These are phyloP conservation scores for Ambrosia artemisiifolia DNA, from an alignment of 129 eudicot species.

Conservation along the genomic window DNA sequence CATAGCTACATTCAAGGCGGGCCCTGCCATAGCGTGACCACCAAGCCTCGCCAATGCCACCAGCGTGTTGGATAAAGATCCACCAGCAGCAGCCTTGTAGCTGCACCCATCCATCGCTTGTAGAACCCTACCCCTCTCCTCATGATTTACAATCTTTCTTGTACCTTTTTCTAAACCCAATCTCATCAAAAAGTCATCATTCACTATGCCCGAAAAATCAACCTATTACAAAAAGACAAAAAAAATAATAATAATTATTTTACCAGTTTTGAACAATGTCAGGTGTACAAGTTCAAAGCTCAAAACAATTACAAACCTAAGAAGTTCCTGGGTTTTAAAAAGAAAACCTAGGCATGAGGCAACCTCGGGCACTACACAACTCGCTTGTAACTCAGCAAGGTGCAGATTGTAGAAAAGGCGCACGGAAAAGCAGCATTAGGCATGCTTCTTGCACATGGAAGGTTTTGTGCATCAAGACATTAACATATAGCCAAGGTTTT, in stretches of 20 bases:
- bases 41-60: conserved; percentile 99
- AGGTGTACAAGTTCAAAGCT: too few relatives aligned
- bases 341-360: too few relatives aligned
- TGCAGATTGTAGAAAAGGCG: too few relatives aligned
- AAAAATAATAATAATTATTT: background rate
- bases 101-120: conserved; percentile 98
- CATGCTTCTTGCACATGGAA: too few relatives aligned
- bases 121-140: conserved; percentile 88
- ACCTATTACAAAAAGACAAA: conserved; percentile 39
- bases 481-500: too few relatives aligned
- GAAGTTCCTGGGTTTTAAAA: too few relatives aligned
- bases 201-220: conserved; percentile 90
- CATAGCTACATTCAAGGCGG: conserved; percentile 75
- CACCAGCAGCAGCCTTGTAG: conserved; percentile 99
- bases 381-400: too few relatives aligned
- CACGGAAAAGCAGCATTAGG: too few relatives aligned
- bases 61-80: conserved; percentile 89
- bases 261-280: too few relatives aligned
- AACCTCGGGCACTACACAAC: too few relatives aligned
- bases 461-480: too few relatives aligned
- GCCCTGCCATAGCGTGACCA: conserved; percentile 61
- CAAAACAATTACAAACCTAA: too few relatives aligned
- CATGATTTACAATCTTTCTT: conserved; percentile 84
- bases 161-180: conserved; percentile 88
- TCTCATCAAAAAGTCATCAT: conserved; percentile 66